These are phyloP conservation scores for Xylariaceae sp. DNA, from an alignment of 2,329 filamentous ascomycete genomes.

Conservation along the genomic window DNA sequence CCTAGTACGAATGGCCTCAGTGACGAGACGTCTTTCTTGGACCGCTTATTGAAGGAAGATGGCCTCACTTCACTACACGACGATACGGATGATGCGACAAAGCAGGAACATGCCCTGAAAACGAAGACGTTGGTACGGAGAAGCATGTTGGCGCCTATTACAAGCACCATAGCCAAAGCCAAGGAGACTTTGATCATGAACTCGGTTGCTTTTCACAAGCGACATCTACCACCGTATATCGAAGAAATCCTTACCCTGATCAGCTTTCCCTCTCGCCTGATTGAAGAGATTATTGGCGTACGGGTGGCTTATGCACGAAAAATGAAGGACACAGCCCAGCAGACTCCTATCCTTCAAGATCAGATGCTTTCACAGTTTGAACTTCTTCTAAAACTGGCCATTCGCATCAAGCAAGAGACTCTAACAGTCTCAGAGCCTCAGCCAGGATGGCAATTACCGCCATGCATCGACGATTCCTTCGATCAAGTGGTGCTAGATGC, in stretches of 20 bases:
- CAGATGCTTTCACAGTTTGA: slow-evolving; percentile 98
- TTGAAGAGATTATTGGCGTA: slow-evolving; percentile 93
- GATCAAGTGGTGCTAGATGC: slow-evolving; percentile 88
- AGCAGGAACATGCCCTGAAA: slow-evolving; percentile 33
- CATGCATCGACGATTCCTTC: slow-evolving; percentile 95
- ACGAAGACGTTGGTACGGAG: slow-evolving; percentile 42
- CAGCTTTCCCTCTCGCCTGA: slow-evolving; percentile 91
- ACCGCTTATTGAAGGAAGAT: slow-evolving; percentile 92
- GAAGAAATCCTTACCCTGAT: slow-evolving; percentile 93
- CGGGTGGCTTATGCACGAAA: slow-evolving; percentile 86
- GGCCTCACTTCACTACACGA: slow-evolving; percentile 87
- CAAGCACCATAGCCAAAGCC: slow-evolving; percentile 83
- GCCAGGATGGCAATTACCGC: slow-evolving; percentile 89
- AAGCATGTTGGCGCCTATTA: slow-evolving; percentile 80
- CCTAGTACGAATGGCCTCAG: slow-evolving; percentile 66
- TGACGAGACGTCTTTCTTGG: slow-evolving; percentile 90
- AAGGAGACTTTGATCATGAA: slow-evolving; percentile 88
- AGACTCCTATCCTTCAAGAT: slow-evolving; percentile 89
- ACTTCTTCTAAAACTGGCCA: slow-evolving; percentile 83
- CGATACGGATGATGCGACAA: slow-evolving; percentile 42
- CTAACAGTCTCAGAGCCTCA: slow-evolving; percentile 77
- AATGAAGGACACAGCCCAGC: slow-evolving; percentile 90
- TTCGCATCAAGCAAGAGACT: slow-evolving; percentile 88
- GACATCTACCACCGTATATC: slow-evolving; percentile 91
- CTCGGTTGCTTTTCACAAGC: slow-evolving; percentile 74